phyloP scores from a whole-genome alignment of 805 yeast genomes.

The Sugiyamaella chiloensis region DNA sequence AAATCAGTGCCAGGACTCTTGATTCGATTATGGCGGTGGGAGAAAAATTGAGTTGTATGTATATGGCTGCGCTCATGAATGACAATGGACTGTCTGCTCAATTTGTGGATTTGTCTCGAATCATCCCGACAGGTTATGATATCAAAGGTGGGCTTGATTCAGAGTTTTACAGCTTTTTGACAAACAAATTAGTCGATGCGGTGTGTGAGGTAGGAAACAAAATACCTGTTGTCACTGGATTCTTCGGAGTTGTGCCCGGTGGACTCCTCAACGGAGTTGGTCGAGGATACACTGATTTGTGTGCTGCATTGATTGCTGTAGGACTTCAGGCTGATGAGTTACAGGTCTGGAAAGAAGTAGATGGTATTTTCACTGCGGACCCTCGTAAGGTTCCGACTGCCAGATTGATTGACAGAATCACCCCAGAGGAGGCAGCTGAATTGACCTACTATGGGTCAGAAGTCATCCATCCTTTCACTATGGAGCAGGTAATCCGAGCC shows the following conservation, averaged over 20 bases:
- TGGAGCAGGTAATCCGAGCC: conserved; percentile 97
- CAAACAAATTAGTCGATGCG: conserved; percentile 47
- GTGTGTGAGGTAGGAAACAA: conserved; percentile 38
- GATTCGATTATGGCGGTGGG: conserved; percentile 92
- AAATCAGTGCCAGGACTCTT: conserved; percentile 80
- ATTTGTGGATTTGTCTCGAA: conserved; percentile 72
- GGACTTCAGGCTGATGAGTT: conserved; percentile 89
- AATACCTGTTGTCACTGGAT: conserved; percentile 93
- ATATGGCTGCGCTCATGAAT: conserved; percentile 79
- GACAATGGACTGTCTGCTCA: conserved; percentile 76
- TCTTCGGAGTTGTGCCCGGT: conserved; percentile 94
- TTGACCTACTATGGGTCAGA: conserved; percentile 96
- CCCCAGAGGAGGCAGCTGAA: conserved; percentile 99
- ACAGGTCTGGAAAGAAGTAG: conserved; percentile 99
- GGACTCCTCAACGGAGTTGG: conserved; percentile 92
- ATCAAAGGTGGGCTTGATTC: conserved; percentile 61
- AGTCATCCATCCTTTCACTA: conserved; percentile 95
- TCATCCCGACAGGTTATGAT: conserved; percentile 63
- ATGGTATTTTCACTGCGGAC: conserved; percentile 97
- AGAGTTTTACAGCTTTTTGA: conserved; percentile 52
- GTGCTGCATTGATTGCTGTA: conserved; percentile 95
- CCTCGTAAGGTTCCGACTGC: conserved; percentile 94
- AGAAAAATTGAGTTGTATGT: conserved; percentile 86
- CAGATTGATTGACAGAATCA: conserved; percentile 76
- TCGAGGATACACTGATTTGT: conserved; percentile 94